Evolutionary conservation across 2,329 filamentous ascomycete genomes (phyloP).

Genomic region (Botryosphaeria dothidea): DNA sequence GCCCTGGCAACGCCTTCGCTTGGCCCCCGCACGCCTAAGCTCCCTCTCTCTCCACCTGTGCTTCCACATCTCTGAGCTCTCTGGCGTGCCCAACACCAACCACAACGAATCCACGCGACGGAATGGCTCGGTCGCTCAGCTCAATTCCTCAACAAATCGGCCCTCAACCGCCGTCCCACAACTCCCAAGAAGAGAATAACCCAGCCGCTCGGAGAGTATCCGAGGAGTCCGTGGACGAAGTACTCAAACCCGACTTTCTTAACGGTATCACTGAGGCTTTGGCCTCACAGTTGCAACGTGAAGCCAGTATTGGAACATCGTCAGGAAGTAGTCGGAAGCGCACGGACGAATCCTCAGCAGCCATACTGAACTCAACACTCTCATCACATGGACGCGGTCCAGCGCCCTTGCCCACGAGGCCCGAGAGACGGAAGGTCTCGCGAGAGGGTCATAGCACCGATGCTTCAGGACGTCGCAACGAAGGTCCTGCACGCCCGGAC

Average conservation of each 20-base stretch:
- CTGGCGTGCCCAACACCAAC: too few species aligned
- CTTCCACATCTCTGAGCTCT: too few species aligned
- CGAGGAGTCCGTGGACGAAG: neutral
- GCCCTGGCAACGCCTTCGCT: neutral
- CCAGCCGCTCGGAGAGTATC: neutral
- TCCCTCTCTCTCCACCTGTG: too few species aligned
- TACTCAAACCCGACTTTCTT: slow-evolving; percentile 2
- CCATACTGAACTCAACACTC: neutral
- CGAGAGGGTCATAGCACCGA: neutral
- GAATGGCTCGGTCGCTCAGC: too few species aligned
- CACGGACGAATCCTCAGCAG: neutral
- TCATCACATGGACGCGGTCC: neutral
- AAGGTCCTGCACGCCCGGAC: neutral
- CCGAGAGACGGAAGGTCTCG: neutral
- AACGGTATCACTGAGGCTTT: neutral
- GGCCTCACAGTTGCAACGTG: neutral
- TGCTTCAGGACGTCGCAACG: neutral
- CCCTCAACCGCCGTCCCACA: neutral
- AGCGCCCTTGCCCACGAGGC: neutral
- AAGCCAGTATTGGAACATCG: neutral
- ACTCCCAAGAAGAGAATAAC: neutral
- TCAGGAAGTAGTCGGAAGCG: neutral
- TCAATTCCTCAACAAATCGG: neutral
- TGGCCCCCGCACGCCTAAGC: neutral
- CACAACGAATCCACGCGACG: neutral